Conservation (phyloP, 352 stramenopile species). For the Pythium oligandrum region DNA sequence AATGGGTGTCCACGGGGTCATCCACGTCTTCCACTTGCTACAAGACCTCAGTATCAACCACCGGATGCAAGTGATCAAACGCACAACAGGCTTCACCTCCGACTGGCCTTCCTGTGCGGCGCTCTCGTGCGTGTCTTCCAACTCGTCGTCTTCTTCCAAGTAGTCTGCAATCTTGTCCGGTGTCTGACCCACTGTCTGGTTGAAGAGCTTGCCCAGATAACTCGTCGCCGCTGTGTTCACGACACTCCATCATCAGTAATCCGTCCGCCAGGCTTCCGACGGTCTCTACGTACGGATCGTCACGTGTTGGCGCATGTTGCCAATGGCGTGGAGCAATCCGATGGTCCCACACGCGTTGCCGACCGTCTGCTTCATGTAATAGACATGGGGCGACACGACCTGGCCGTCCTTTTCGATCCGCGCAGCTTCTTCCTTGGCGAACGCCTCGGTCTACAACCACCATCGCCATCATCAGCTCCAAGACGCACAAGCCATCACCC, state of each 20-base stretch:
- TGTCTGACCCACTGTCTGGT: conserved; percentile 68
- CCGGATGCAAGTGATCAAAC: background rate
- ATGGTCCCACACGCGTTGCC: conserved; percentile 96
- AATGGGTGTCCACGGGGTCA: conserved; percentile 95
- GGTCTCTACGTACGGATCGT: conserved; percentile 38
- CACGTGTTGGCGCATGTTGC: conserved; percentile 85
- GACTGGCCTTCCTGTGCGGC: conserved; percentile 89
- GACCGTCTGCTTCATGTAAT: conserved; percentile 95
- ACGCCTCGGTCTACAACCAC: conserved; percentile 56
- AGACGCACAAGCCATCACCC: no score
- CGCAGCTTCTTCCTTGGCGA: conserved; percentile 62
- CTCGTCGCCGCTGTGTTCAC: conserved; percentile 10
- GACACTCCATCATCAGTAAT: no score
- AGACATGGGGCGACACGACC: conserved; percentile 67
- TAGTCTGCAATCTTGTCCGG: conserved; percentile 80
- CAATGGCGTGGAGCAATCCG: conserved; percentile 92
- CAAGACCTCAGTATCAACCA: background rate
- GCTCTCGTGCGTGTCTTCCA: conserved; percentile 91
- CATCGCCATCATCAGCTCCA: no score
- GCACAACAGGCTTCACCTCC: conserved; percentile 30
- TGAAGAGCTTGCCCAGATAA: conserved; percentile 85
- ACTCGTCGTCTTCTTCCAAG: conserved; percentile 89
- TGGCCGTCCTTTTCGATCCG: conserved; percentile 73
- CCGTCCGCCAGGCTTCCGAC: no score
- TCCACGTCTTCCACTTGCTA: conserved; percentile 87